Evolutionary conservation across 2,329 filamentous ascomycete genomes (phyloP), one percentile per base, ranked within the genome.

Genomic region (Aspergillus ochraceus): DNA sequence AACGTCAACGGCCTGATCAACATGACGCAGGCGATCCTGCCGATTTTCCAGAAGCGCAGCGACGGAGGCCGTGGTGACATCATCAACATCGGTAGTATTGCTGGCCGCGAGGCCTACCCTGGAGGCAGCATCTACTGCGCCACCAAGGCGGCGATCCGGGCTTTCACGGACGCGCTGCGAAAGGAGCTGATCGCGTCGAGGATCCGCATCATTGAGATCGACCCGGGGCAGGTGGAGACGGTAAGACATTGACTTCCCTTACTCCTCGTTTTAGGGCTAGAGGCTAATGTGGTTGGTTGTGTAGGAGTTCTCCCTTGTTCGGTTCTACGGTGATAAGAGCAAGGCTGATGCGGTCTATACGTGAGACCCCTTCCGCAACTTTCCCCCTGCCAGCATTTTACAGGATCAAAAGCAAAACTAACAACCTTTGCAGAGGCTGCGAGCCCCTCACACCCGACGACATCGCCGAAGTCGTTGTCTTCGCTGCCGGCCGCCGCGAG

Each of bases 1-100:
- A 99, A 99, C 75, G 93, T 98, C 55, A 95, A 90, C 2, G 95
- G 95, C 29, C 83, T 99, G 36, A 95, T 99, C 81, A 91, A 94
- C 81, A 91, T 98, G 90, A 98, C 95, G 0, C 95, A 99, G 81
- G 91, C 91, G 50, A 83, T 97, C 61, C 79, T 98, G 19, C 87
- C 90, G 55, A 88, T 92, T 73, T 96, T 93, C 83, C 89, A 92
- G 77, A 82, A 85, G 68, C 72, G 78, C 59, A 81, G 65, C 62
- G 84, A 94, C 58, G 89, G 90, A 60, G 93, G 92, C 59, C 81
- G 85, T 49, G 94, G 94, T 68, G 95, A 98, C 74, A 93, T 99
- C 74, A 96, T 99, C 80, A 98, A 97, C 73, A 88, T 97, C 71
- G 93, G 93, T 62, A 92, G 89, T 66, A 93, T 97, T 71, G 93